Evolutionary conservation across 2,329 filamentous ascomycete species (phyloP), one percentile per base, ranked within the genome.

Genomic region (Aspergillus ochraceus): DNA sequence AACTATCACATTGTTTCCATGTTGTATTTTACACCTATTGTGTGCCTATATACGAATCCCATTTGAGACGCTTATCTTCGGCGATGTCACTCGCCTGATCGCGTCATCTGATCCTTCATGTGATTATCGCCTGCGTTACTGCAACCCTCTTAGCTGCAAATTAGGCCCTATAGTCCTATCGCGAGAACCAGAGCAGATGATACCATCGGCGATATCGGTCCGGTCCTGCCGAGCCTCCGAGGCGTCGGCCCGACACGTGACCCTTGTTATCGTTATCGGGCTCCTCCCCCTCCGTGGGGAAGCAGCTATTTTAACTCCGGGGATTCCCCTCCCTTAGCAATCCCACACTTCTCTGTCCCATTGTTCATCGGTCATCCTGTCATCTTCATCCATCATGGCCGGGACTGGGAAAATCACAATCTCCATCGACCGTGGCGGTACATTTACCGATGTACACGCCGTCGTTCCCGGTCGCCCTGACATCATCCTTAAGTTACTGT

Each of bases 371-470:
- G 12, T 8, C 36, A n/a, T 24, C 36, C 26, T 39, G 32, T 52
- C 17, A 30, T 24, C 32, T 19, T 20, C 57, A 54, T 52, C 22
- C 42, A 62, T n/a, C 19, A 74, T 74, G 71, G 60, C 66, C 49
- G 60, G 39, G n/a, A 63, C 64, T 36, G 68, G 65, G 58, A 75
- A 73, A 62, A 68, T 75, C 30, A 75, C 73, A 6, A 75, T 75
- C 54, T 74, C 72, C 20, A 74, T 75, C 45, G 76, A 78, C 56
- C 69, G 76, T n/a, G 76, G 76, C 29, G 76, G 76, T 19, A 77
- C 75, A 6, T 77, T 77, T 59, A 77, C 74, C 11, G 76, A 77
- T 58, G 71, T 76, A 19, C 71, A 74, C 46, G 75, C 74, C 22
- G 71, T 74, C 49, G 71, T 76, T 12, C 74, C 74, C 49, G 74